These are phyloP conservation scores for Thymus quinquecostatus DNA, from an alignment of 257 asterid genomes.

Conservation along the genomic window DNA sequence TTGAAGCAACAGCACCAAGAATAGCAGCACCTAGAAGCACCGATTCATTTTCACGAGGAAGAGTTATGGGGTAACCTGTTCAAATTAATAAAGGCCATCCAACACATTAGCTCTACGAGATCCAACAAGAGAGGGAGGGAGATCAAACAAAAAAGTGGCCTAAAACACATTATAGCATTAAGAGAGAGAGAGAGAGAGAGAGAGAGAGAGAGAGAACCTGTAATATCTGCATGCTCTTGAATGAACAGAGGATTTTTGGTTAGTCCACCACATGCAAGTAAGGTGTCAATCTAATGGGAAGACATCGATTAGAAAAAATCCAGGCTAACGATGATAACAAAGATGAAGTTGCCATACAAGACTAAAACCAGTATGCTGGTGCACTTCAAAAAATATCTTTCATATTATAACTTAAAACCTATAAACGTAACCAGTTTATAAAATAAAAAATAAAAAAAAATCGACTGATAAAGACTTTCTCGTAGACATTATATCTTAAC, in stretches of 20 bases:
- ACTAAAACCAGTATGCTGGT: constrained; percentile 8
- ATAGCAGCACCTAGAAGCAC: constrained; percentile 97
- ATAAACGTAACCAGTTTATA: constrained; percentile 7
- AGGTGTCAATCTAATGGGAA: constrained; percentile 72
- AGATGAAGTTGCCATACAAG: constrained; percentile 13
- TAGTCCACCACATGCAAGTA: constrained; percentile 97
- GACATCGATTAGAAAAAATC: constrained; percentile 22
- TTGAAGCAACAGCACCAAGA: constrained; percentile 97
- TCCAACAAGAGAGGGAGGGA: not conserved
- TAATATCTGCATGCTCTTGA: constrained; percentile 95
- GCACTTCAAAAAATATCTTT: not conserved
- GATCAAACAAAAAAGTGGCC: not conserved
- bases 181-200: constrained; percentile 27
- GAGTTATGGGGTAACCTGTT: constrained; percentile 81
- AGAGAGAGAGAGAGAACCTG: constrained; percentile 54
- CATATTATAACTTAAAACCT: constrained; percentile 5
- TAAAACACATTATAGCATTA: not conserved
- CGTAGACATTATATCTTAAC: not conserved
- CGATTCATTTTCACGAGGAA: constrained; percentile 90
- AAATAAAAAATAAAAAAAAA: not conserved
- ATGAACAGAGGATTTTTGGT: constrained; percentile 74
- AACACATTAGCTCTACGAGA: constrained; percentile 18
- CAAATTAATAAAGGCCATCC: constrained; percentile 22
- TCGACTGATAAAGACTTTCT: not conserved
- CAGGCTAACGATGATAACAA: constrained; percentile 12